Evolutionary conservation across 2,329 filamentous ascomycete genomes (phyloP), one percentile per base, ranked within the genome.

Genomic region (Hirsutella rhossiliensis): DNA sequence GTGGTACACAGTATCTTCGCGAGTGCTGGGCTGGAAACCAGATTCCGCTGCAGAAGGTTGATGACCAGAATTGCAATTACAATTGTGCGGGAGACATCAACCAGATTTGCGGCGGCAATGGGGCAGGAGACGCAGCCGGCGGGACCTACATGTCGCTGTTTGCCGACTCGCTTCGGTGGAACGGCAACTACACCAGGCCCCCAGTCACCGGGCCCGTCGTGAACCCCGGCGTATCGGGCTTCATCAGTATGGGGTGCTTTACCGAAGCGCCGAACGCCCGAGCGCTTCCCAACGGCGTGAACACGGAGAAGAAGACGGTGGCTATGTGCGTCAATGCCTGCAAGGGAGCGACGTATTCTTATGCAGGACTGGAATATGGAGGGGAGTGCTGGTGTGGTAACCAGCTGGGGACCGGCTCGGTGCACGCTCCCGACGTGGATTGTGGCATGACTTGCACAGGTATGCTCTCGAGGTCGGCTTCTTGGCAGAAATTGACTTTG

Each of bases 11-110:
- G 43, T 76, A 75, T 47, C 59, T 66, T 17, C 51, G 58, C 12
- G 73, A 78, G 51, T 77, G 74, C 52, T 78, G 74, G 75, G 72
- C 62, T 17, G 75, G 75, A 2, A 66, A 67, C 23, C 63, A 51
- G 0, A 63, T 73, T 20, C 73, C 73, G 0, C 58, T 52, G 0
- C 53, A 62, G 12, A 59, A 67, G 48, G 69, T 71, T 1, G 58
- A 59, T 17, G 66, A 72, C 4, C 52, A 42, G 5, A 63, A 74
- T 48, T 78, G 75, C 58, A 71, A 72, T 56, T 76, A 64, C 45
- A 54, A 64, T 32, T 79, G 75, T 47, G 51, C 59, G 0, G 75
- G 73, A 1, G 65, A 71, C 38, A 45, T 68, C 27, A 66, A 68
- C 46, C 62, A 76, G 51, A 63, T 69, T 15, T 79, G 75, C 38